Base-by-base conservation (phyloP, 2,329 filamentous ascomycete genomes). In the Periconia sp. region DNA sequence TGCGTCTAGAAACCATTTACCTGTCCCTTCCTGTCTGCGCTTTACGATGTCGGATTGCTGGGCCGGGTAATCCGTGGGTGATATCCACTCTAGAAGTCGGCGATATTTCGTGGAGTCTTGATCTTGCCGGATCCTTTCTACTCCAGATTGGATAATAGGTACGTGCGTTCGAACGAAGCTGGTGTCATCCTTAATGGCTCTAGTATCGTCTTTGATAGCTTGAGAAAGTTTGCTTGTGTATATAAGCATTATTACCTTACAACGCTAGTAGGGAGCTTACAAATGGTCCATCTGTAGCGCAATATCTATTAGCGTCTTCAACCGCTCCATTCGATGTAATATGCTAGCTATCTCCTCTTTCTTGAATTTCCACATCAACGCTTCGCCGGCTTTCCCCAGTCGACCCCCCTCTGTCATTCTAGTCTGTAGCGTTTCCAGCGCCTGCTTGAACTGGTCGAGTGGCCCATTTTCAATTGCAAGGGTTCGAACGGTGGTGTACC, bases 1-100 rank as follows among this genome's bases (percentile, higher is more conserved):
- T 0, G 71, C 74, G 3, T 70, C 50, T 0, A 79, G 48, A 1
- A 80, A 54, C 76, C 76, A 80, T 39, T 70, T 40, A 0, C 75
- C 71, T 2, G 76, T 79, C 9, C 65, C 68, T 8, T 40, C 13
- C 19, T 54, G 42, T 39, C 42, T 46, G 5, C 43, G 22, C 12
- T 12, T 21, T 10, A 51, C 37, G 16, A 48, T 26, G 24, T 51
- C 41, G 21, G 12, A 30, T 15, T 46, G 50, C 30, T 46, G 41
- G 9, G 41, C 35, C 2, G 40, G 37, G 35, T 38, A 54, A 13
- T 48, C 40, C 2, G 25, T 34, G 63, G 22, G 32, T 19, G 46
- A 49, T 16, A 52, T 42, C 41, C 42, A 52, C 19, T 46, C 42
- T 21, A 50, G 24, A 31, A 46, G 18, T 26, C 18, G 21, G 15